These are phyloP conservation scores for Skeletonema grethae DNA, from an alignment of 108 stramenopile species.

Conservation along the genomic window DNA sequence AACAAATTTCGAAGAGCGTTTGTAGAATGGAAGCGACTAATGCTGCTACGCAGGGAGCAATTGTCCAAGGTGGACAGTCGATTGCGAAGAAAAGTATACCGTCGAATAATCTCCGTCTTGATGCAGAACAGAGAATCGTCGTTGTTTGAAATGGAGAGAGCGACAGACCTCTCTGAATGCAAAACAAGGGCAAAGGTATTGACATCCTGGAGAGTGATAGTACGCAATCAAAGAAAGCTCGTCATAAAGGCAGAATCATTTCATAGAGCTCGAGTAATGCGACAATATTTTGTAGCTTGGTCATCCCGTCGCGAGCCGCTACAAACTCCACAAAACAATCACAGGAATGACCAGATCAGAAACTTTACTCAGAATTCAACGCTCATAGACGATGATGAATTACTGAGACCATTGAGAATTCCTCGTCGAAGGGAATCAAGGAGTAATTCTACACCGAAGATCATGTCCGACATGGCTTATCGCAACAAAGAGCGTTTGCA, in stretches of 20 bases:
- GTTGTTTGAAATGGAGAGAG: background rate
- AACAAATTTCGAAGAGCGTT: constrained; percentile 19
- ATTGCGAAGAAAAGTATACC: background rate
- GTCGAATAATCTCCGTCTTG: background rate
- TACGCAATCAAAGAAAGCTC: background rate
- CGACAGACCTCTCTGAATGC: background rate
- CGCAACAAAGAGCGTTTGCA: constrained; percentile 26
- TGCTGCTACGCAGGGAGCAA: background rate
- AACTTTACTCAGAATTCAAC: background rate
- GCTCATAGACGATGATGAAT: background rate
- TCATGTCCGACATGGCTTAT: constrained; percentile 8
- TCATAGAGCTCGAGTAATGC: background rate
- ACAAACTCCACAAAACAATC: background rate
- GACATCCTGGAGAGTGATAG: background rate
- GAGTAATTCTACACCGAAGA: constrained; percentile 18
- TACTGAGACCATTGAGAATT: constrained; percentile 4
- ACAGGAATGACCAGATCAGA: constrained; percentile 5
- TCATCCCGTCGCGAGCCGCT: background rate
- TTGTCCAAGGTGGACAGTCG: background rate
- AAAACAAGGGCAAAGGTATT: background rate
- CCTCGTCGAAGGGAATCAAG: background rate
- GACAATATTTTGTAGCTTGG: background rate
- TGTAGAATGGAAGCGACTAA: constrained; percentile 19
- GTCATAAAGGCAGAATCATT: background rate
- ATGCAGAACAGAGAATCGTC: background rate